Evolutionary conservation across 2,329 filamentous ascomycete species (phyloP), one percentile per base, ranked within the genome.

Genomic region (Hansfordia pulvinata): DNA sequence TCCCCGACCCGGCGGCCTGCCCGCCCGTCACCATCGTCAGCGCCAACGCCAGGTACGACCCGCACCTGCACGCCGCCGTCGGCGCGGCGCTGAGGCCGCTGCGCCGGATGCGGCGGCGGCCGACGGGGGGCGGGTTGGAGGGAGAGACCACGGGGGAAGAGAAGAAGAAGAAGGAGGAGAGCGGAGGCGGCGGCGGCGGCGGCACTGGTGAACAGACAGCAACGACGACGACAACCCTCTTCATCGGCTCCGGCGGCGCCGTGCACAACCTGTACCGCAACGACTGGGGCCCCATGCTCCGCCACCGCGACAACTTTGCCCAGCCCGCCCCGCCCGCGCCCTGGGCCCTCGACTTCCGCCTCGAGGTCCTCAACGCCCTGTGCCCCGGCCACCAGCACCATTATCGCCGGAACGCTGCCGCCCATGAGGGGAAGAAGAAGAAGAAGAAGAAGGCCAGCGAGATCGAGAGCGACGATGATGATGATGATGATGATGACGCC

Each of bases 241-340:
- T 81, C 27, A 60, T 72, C 30, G 68, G 68, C 7, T 57, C 51
- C 3, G 58, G 76, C 10, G 76, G 76, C 19, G 66, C 74, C 1
- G 75, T 81, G 1, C 76, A 80, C 47, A 81, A 80, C 37, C 58
- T 81, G 2, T 80, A 75, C 44, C 66, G 75, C 11, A 80, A 81
- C 42, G 44, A 58, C 21, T 80, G 73, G 74, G 50, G 41, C 1
- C 71, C 69, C 1, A 80, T 81, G 69, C 40, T 80, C 10, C 52
- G 46, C n/a, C 66, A 69, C 44, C 52, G 60, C 7, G 71, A 77
- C 46, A 76, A 72, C 41, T 72, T 77, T 30, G 71, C 67, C 0
- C 62, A 69, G 52, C 55, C 59, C 18, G 59, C 54, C 2, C 67
- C 72, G 3, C 72, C 73, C 0, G 72, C 68, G 34, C 47, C 54